Evolutionary conservation across 2,329 filamentous ascomycete species (phyloP).

Genomic region (Sclerotinia minor): DNA sequence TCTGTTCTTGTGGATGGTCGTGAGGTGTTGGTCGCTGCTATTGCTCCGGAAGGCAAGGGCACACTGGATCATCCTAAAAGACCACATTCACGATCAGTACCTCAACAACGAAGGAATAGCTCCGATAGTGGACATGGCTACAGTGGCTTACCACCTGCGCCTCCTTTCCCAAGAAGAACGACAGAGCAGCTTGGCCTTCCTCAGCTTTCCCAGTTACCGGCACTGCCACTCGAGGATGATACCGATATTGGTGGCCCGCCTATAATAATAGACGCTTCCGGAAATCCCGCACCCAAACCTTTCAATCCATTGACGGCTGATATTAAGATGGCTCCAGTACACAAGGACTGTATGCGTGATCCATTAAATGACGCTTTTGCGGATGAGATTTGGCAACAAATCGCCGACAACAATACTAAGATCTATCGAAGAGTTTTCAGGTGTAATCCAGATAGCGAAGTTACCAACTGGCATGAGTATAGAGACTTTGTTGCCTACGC

Average conservation of each 20-base stretch:
- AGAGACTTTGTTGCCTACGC: conserved; percentile 59
- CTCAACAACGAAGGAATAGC: conserved; percentile 23
- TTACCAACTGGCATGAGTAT: conserved; percentile 91
- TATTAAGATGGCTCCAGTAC: conserved; percentile 70
- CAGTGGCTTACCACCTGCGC: conserved; percentile 58
- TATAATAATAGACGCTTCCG: conserved; percentile 55
- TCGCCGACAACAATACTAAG: conserved; percentile 93
- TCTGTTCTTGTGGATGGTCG: conserved; percentile 65
- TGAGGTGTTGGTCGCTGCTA: conserved; percentile 69
- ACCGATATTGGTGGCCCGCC: conserved; percentile 78
- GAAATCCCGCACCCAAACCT: conserved; percentile 48
- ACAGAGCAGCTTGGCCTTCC: conserved; percentile 69
- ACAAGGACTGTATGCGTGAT: conserved; percentile 93
- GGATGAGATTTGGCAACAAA: conserved; percentile 81
- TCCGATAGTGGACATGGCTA: conserved; percentile 43
- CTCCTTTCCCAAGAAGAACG: conserved; percentile 57
- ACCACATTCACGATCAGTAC: conserved; percentile 41
- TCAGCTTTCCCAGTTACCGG: conserved; percentile 67
- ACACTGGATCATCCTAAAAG: conserved; percentile 55
- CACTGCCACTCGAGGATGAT: conserved; percentile 70
- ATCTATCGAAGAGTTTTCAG: conserved; percentile 92
- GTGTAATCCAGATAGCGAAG: conserved; percentile 95
- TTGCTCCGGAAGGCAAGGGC: conserved; percentile 64
- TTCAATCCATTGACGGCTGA: conserved; percentile 62
- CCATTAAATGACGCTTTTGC: conserved; percentile 81